A percentile compares a stretch with the other conserved stretches of the same genome.
Conservation (phyloP, 805 yeast genomes). For the Suhomyces sp. region DNA sequence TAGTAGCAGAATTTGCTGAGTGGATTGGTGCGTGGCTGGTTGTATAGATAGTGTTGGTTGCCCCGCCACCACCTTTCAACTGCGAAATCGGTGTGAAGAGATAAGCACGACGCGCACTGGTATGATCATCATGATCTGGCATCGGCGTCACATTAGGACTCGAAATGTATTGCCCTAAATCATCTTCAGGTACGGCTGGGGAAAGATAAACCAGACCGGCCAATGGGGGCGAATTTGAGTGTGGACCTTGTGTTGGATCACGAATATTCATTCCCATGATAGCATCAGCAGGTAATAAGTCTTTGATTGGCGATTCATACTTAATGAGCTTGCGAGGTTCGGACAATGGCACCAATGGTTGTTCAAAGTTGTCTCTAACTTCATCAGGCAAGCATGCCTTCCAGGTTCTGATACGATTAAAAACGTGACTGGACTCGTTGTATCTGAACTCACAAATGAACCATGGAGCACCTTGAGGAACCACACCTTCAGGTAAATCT, state of each 20-base stretch:
- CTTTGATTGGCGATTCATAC: conserved; percentile 81
- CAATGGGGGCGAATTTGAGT: conserved; percentile 85
- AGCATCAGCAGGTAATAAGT: conserved; percentile 73
- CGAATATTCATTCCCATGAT: conserved; percentile 73
- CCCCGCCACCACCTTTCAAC: conserved; percentile 35
- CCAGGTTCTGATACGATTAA: conserved; percentile 97
- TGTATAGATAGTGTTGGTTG: conserved; percentile 18
- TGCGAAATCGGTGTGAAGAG: conserved; percentile 47
- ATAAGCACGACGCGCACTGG: conserved; percentile 38
- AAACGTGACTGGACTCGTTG: conserved; percentile 84
- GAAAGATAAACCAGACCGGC: conserved; percentile 87
- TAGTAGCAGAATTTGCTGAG: conserved; percentile 14
- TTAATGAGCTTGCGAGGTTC: conserved; percentile 69
- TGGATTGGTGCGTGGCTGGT: conserved; percentile 17
- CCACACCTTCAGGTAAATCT: conserved; percentile 65
- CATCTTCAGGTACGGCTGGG: conserved; percentile 74
- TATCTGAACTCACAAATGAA: conserved; percentile 94
- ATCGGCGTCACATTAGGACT: conserved; percentile 40
- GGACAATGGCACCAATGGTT: conserved; percentile 64
- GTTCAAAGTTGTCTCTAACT: conserved; percentile 80
- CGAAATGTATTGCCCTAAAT: conserved; percentile 66
- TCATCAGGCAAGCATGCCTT: conserved; percentile 98
- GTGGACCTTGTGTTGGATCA: conserved; percentile 75
- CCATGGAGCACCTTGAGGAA: conserved; percentile 76
- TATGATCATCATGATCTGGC: conserved; percentile 39